phyloP scores from a whole-genome alignment of 306 rosid genomes.

The Nissolia schottii region DNA sequence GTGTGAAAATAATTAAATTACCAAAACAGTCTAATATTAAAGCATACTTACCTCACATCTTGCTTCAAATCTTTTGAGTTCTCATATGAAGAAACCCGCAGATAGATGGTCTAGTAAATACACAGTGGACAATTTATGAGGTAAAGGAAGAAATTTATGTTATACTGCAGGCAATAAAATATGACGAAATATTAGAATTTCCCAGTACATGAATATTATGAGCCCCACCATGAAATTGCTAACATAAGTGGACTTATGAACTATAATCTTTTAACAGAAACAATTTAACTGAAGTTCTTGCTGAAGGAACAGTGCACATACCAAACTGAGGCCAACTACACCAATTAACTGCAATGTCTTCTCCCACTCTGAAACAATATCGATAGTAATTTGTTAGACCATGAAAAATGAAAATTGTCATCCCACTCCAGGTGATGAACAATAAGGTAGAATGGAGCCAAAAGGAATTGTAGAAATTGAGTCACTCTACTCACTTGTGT shows the following conservation, averaged over 20 bases:
- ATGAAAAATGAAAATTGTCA: not conserved
- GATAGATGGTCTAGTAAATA: constrained; percentile 59
- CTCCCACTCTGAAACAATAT: constrained; percentile 81
- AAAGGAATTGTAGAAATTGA: not conserved
- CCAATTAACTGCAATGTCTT: constrained; percentile 75
- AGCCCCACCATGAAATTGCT: not conserved
- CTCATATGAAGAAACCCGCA: constrained; percentile 62
- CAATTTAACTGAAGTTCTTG: constrained; percentile 12
- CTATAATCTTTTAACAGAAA: constrained; percentile 10
- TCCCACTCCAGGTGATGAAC: not conserved
- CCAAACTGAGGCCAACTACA: constrained; percentile 70
- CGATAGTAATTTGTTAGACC: constrained; percentile 28
- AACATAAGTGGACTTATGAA: not conserved
- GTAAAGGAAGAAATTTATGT: not conserved
- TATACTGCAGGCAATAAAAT: not conserved
- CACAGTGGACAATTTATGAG: constrained; percentile 13
- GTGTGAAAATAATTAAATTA: not conserved
- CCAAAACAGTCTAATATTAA: not conserved
- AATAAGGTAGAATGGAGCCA: constrained; percentile 2
- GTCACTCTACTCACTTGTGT: not conserved
- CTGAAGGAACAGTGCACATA: constrained; percentile 33
- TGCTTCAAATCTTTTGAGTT: constrained; percentile 55
- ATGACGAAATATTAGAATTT: not conserved
- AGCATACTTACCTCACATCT: constrained; percentile 59
- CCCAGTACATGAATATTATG: not conserved